Conservation (phyloP, 2,329 filamentous ascomycete species). For the Camillea tinctor region DNA sequence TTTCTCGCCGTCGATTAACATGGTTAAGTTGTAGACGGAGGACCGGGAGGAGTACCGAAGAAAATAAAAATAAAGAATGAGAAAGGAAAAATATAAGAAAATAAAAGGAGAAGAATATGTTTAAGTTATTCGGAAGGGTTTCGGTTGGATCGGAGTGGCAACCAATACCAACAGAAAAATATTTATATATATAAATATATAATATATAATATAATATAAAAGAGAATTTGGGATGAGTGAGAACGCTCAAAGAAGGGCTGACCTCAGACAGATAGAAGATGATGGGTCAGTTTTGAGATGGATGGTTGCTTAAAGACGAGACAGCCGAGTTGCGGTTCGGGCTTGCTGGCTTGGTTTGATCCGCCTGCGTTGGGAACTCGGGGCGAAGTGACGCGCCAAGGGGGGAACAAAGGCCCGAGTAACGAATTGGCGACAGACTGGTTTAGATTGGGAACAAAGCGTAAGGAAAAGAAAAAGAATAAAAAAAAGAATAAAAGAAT, state of each 20-base stretch:
- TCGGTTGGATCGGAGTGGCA: not conserved
- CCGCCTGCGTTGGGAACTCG: conserved; percentile 9
- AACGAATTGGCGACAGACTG: conserved; percentile 13
- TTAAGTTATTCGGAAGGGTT: not conserved
- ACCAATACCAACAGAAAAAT: not conserved
- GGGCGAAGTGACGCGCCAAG: conserved; percentile 24
- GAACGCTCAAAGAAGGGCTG: too few species aligned
- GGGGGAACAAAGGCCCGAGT: conserved; percentile 33
- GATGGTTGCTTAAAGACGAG: not conserved
- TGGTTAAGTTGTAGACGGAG: conserved; percentile 36
- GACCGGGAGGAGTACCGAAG: not conserved
- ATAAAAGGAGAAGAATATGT: not conserved
- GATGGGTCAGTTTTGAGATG: too few species aligned
- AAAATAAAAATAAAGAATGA: not conserved
- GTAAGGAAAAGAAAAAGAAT: too few species aligned
- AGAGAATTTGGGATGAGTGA: not conserved
- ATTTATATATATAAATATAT: too few species aligned
- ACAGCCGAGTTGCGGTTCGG: not conserved
- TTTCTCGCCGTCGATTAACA: conserved; percentile 94
- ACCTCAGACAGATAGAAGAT: too few species aligned
- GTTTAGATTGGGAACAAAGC: conserved; percentile 19
- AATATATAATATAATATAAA: too few species aligned
- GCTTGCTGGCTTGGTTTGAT: not conserved
- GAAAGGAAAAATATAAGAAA: too few species aligned
- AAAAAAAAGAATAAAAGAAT: too few species aligned